Evolutionary conservation across 164 flowering plant species (phyloP).

Genomic region (Annona cherimola): DNA sequence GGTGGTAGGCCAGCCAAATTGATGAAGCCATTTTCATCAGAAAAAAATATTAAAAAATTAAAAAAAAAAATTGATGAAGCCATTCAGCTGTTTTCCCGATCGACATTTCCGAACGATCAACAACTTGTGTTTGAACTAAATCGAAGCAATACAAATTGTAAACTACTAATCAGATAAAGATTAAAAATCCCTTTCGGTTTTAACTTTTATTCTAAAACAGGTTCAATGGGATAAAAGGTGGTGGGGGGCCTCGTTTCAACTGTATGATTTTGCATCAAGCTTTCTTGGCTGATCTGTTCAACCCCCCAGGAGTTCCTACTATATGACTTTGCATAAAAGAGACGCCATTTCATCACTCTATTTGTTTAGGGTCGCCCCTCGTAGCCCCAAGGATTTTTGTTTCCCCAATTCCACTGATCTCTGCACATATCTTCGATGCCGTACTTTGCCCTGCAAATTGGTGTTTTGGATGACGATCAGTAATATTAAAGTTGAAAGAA

Average conservation of each 20-base stretch:
- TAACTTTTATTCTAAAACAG: background rate
- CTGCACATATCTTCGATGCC: constrained; percentile 76
- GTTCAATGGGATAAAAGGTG: background rate
- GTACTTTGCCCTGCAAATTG: constrained; percentile 55
- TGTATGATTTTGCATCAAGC: no score
- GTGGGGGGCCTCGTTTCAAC: background rate
- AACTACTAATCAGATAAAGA: no score
- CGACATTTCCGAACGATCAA: no score
- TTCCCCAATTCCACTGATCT: constrained; percentile 85
- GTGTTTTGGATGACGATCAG: no score
- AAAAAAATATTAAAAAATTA: no score
- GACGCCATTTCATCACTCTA: background rate
- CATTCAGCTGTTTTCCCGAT: no score
- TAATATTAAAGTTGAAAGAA: no score
- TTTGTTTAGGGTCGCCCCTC: constrained; percentile 33
- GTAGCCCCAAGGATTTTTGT: constrained; percentile 64
- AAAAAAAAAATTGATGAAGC: no score
- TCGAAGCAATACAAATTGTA: no score
- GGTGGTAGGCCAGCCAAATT: no score
- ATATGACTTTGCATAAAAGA: background rate
- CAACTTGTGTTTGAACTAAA: no score
- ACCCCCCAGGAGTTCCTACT: background rate
- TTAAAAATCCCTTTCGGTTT: background rate
- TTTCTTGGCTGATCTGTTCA: background rate
- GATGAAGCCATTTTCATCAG: no score